phyloP scores from a whole-genome alignment of 2,329 filamentous ascomycete species.

The Hypoxylon sp. region DNA sequence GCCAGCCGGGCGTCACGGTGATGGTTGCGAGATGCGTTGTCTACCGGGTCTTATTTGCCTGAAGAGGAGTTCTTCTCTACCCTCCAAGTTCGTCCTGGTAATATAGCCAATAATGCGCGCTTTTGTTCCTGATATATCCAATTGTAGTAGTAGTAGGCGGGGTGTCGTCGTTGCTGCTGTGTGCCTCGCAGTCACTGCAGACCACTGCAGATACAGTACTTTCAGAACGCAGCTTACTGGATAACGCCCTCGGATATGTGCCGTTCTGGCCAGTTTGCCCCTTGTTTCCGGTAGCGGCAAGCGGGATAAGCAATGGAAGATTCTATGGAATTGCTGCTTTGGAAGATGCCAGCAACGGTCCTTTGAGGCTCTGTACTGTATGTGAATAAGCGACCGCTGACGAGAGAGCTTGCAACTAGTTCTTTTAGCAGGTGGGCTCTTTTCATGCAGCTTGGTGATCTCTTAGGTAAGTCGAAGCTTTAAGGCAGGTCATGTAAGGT shows the following conservation, averaged over 20 bases:
- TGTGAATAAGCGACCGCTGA: constrained; percentile 30
- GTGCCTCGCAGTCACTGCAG: constrained; percentile 26
- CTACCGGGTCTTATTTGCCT: constrained; percentile 38
- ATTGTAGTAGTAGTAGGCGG: constrained; percentile 19
- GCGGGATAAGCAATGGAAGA: constrained; percentile 23
- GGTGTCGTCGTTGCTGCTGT: constrained; percentile 12
- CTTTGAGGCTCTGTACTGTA: constrained; percentile 32
- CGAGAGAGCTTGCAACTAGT: constrained; percentile 27
- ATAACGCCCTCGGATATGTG: constrained; percentile 30
- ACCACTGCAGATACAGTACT: too few species aligned
- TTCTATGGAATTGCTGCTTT: constrained; percentile 22
- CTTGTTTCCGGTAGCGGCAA: constrained; percentile 25
- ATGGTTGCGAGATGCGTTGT: constrained; percentile 28
- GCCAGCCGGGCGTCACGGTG: constrained; percentile 19
- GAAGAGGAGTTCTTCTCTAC: constrained; percentile 33
- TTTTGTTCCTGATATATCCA: constrained; percentile 29
- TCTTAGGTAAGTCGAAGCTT: constrained; percentile 31
- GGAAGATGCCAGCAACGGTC: constrained; percentile 7
- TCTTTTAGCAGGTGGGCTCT: constrained; percentile 28
- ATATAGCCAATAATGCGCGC: constrained; percentile 36
- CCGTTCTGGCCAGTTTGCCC: constrained; percentile 18
- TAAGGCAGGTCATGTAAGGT: constrained; percentile 35
- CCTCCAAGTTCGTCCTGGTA: constrained; percentile 32
- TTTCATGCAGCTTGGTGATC: constrained; percentile 40
- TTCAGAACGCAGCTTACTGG: too few species aligned